phyloP scores from a whole-genome alignment of 768 basidiomycete species.

The Mycena epipterygia region DNA sequence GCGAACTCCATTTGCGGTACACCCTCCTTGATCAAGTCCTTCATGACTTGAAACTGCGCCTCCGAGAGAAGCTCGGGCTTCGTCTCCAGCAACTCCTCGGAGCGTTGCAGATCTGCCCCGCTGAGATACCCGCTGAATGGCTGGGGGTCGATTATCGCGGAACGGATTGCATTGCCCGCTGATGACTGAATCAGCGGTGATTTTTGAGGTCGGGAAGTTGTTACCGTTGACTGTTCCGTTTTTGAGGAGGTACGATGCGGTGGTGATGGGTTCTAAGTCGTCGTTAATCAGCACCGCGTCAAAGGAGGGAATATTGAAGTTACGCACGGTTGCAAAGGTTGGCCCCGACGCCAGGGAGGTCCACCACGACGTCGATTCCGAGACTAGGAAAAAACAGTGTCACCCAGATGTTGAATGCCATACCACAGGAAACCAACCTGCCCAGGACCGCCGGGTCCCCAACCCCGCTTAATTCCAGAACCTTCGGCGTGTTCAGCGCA shows the following conservation, averaged over 20 bases:
- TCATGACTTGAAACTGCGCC: constrained; percentile 23
- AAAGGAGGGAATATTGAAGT: not conserved
- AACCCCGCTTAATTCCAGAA: constrained; percentile 31
- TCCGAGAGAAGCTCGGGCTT: constrained; percentile 21
- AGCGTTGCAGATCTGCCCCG: constrained; percentile 5
- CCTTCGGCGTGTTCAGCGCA: constrained; percentile 23
- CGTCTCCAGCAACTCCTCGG: constrained; percentile 14
- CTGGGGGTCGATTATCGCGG: constrained; percentile 24
- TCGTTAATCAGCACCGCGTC: not conserved
- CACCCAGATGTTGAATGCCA: too few relatives aligned
- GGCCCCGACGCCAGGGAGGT: constrained; percentile 25
- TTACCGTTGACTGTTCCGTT: constrained; percentile 26
- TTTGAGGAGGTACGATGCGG: constrained; percentile 23
- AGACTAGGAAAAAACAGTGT: too few relatives aligned
- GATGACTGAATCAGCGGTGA: not conserved
- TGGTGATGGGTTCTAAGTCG: constrained; percentile 20
- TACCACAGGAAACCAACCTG: not conserved
- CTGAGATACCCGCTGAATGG: constrained; percentile 22
- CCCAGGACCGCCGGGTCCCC: constrained; percentile 24
- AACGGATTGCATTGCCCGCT: constrained; percentile 28
- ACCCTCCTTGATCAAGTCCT: constrained; percentile 15
- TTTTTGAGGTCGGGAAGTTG: too few relatives aligned
- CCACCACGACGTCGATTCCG: constrained; percentile 14
- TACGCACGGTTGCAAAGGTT: constrained; percentile 30
- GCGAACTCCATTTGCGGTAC: constrained; percentile 32